Conservation (phyloP, 2,329 filamentous ascomycete species). For the Nemania serpens region DNA sequence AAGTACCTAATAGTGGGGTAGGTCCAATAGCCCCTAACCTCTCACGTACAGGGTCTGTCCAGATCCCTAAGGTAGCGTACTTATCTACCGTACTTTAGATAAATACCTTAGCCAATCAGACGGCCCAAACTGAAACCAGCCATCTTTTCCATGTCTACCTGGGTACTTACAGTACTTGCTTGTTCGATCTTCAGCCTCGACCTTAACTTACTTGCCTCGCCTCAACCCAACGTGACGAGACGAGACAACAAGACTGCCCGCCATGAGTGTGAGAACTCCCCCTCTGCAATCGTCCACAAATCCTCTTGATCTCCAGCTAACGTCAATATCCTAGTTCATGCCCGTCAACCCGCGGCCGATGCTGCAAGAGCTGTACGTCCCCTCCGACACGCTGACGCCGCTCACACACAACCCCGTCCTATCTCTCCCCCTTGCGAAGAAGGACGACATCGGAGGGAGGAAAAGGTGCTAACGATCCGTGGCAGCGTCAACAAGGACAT, state of each 20-base stretch:
- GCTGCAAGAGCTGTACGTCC: constrained; percentile 82
- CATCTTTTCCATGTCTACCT: constrained; percentile 13
- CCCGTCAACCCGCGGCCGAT: constrained; percentile 96
- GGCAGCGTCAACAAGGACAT: constrained; percentile 84
- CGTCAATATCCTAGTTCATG: constrained; percentile 65
- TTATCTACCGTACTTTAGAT: neutral
- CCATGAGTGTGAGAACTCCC: constrained; percentile 43
- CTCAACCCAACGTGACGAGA: constrained; percentile 23
- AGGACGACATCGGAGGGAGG: too few species aligned
- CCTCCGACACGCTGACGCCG: neutral
- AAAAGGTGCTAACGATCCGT: constrained; percentile 1
- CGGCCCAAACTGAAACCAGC: constrained; percentile 2
- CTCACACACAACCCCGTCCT: neutral
- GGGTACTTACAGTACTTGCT: too few species aligned
- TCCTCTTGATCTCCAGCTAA: neutral
- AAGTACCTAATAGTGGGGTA: too few species aligned
- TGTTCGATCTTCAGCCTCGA: constrained; percentile 17
- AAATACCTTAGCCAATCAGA: constrained; percentile 16
- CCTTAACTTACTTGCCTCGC: constrained; percentile 14
- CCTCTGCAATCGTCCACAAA: neutral
- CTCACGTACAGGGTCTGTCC: too few species aligned
- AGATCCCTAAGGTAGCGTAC: too few species aligned
- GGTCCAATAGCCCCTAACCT: too few species aligned
- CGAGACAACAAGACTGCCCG: constrained; percentile 31
- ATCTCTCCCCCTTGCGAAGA: neutral